Conservation (phyloP, 2,329 filamentous ascomycete genomes). For the Fusarium sp. region DNA sequence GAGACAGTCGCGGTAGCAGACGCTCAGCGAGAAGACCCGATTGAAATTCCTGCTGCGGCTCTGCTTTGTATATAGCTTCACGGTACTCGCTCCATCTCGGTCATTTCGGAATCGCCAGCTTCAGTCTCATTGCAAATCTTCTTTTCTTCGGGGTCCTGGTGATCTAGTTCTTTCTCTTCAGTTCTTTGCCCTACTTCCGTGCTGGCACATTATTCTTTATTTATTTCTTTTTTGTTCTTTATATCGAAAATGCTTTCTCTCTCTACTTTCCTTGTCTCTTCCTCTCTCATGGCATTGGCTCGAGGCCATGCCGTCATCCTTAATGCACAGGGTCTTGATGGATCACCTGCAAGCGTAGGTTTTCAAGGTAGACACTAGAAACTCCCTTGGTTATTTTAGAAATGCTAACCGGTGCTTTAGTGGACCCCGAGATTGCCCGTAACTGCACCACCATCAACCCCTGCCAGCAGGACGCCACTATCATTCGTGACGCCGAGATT, state of each 20-base stretch:
- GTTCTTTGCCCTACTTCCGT: constrained; percentile 30
- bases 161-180: constrained; percentile 38
- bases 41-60: background rate
- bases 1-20: constrained; percentile 45
- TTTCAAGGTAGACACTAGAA: constrained; percentile 59
- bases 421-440: constrained; percentile 70
- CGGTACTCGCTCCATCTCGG: background rate
- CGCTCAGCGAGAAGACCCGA: background rate
- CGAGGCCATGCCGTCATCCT: constrained; percentile 63
- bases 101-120: constrained; percentile 32
- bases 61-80: constrained; percentile 38
- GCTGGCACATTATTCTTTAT: constrained; percentile 40
- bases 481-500: constrained; percentile 73
- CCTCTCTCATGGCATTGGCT: constrained; percentile 37
- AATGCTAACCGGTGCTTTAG: constrained; percentile 45
- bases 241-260: constrained; percentile 42
- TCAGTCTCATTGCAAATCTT: constrained; percentile 35
- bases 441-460: constrained; percentile 76
- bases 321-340: constrained; percentile 61
- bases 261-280: constrained; percentile 28
- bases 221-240: constrained; percentile 1
- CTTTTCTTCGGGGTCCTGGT: constrained; percentile 45
- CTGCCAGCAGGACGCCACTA: constrained; percentile 76
- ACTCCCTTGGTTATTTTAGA: accelerated
- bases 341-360: constrained; percentile 65